Base-by-base conservation (phyloP, 2,329 filamentous ascomycete species). In the Phialophora macrospora region DNA sequence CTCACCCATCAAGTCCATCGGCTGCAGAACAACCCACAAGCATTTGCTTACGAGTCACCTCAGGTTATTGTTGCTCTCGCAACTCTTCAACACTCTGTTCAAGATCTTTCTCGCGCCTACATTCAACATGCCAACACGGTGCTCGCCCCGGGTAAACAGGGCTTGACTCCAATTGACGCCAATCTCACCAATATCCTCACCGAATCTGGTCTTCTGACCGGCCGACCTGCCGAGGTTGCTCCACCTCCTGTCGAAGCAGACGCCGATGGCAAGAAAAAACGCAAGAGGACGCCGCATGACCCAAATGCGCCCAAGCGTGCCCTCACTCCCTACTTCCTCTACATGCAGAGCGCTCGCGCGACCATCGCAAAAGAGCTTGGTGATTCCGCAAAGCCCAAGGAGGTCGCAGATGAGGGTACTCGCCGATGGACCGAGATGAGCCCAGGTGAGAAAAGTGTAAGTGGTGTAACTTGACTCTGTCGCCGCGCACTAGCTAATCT, bases 231-330 rank as follows among this genome's bases (percentile, higher is more conserved):
- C 38, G 73, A 65, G 24, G 63, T 68, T 44, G 68, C 68, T 22
- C 69, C 73, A 20, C 66, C 67, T 22, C 59, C 64, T n/a, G 76
- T 72, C 30, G 76, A 77, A 66, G 78, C 77, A 12, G 83, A 84
- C 26, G 80, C 79, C 1, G 84, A 82, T 9, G 85, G 88, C 74
- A 90, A 92, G 85, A 93, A 93, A 85, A 93, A 95, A 84, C 89
- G 91, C 79, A 94, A 95, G 85, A 93, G 93, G 84, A 87, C 89
- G 68, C 88, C 88, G 49, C 88, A 91, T 75, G 94, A 98, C 77
- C 93, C 93, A 72, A 96, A 97, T 78, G 93, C 93, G 6, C 94
- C 94, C 66, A 98, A 97, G 86, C 88, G 93, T 58, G 93, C 94
- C 8, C 80, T 97, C 75, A 98, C 94, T 5, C 93, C 94, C 2